These are phyloP conservation scores for Salvia hispanica DNA, from an alignment of 257 asterid species.

Conservation along the genomic window DNA sequence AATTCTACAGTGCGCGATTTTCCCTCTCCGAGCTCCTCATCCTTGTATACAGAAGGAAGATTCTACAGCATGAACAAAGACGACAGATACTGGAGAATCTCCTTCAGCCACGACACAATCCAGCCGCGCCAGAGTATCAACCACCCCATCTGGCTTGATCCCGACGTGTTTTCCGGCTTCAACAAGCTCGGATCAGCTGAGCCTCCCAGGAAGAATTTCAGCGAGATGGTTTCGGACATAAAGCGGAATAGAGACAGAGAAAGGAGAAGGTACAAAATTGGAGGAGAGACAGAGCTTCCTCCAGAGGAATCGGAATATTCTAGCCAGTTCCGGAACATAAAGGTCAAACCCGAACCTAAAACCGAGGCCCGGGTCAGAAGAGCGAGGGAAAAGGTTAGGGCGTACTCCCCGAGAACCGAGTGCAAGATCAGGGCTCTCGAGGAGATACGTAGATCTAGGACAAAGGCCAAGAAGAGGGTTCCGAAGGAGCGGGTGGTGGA, in stretches of 20 bases:
- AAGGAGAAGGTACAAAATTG: constrained; percentile 19
- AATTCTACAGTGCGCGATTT: constrained; percentile 9
- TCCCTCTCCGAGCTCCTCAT: constrained; percentile 27
- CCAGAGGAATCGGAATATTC: neutral
- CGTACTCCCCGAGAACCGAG: constrained; percentile 59
- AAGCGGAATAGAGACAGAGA: constrained; percentile 37
- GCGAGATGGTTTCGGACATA: constrained; percentile 43
- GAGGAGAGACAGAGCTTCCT: constrained; percentile 25
- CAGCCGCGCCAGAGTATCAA: constrained; percentile 43
- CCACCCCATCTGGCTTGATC: constrained; percentile 43
- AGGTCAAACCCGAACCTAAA: constrained; percentile 32
- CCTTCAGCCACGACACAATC: constrained; percentile 46
- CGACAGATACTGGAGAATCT: constrained; percentile 69
- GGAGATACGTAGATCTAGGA: constrained; percentile 60
- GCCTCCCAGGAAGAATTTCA: constrained; percentile 28
- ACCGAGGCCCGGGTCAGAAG: constrained; percentile 26
- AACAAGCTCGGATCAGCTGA: constrained; percentile 27
- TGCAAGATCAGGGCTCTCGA: constrained; percentile 69
- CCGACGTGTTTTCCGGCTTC: constrained; percentile 29
- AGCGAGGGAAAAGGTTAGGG: constrained; percentile 32
- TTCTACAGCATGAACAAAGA: constrained; percentile 60
- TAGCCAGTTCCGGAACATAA: constrained; percentile 20
- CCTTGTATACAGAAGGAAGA: constrained; percentile 40
- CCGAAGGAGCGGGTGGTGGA: constrained; percentile 26
- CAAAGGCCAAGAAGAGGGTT: constrained; percentile 33